Evolutionary conservation across 2,329 filamentous ascomycete species (phyloP), one percentile per base, ranked within the genome.

Genomic region (Penicillium aurantiogriseum): DNA sequence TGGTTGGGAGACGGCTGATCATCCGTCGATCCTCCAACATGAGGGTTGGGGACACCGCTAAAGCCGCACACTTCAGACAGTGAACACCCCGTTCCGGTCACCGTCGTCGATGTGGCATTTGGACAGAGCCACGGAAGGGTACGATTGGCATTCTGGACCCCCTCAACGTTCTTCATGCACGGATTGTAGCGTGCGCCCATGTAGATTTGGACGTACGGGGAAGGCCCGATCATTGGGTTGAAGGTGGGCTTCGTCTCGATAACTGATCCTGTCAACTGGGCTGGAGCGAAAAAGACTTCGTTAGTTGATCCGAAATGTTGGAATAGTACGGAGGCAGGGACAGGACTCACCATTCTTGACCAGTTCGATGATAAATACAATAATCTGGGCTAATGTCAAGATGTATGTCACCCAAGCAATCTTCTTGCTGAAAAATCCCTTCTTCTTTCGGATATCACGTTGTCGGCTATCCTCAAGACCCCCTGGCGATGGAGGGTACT

Each of bases 221-320:
- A 96, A 1, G 94, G 94, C 0, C 94, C 94, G 69, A 99, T 96
- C 91, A 99, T 96, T 57, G 90, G 89, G 77, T 97, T 99, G 79
- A 99, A 96, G 17, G 82, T 83, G 1, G 94, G 94, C 55, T 93
- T 85, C 51, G 87, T 92, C 78, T 80, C 76, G 54, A 81, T 80
- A 4, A 78, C 85, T 0, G 88, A 88, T 53, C 89, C 89, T 1
- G 93, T 97, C 31, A 92, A 78, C 65, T 88, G 82, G 51, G 82
- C 89, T 92, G 62, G 25, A 49, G 19, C 29, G 35, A 49, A 52
- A 63, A 54, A 43, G 40, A 56, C 58, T 31, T 15, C 43, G 21
- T 57, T 40, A 61, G 56, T 40, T 45, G 9, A 49, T 47, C 33
- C 29, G 31, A 36, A 38, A 39, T 19, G 36, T 23, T 33, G 17